phyloP scores from a whole-genome alignment of 2,329 filamentous ascomycete genomes.

The Hypomyces perniciosus region DNA sequence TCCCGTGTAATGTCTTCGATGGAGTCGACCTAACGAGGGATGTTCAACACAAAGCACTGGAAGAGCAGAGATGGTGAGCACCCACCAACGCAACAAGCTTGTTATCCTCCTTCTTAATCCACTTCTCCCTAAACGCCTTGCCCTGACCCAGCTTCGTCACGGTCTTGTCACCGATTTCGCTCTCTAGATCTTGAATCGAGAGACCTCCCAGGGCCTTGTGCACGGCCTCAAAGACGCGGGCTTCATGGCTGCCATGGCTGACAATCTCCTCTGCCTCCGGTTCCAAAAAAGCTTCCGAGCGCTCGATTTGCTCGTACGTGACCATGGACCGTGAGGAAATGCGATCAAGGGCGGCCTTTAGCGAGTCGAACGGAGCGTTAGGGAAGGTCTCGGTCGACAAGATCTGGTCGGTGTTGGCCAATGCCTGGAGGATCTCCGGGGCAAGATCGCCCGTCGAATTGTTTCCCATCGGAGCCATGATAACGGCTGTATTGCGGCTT shows the following conservation, averaged over 20 bases:
- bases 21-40: slow-evolving; percentile 48
- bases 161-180: slow-evolving; percentile 64
- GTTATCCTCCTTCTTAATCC: slow-evolving; percentile 60
- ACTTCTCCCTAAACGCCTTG: slow-evolving; percentile 82
- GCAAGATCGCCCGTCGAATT: slow-evolving; percentile 48
- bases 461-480: slow-evolving; percentile 10
- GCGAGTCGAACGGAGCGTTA: slow-evolving; percentile 54
- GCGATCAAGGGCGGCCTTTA: slow-evolving; percentile 86
- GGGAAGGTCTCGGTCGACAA: slow-evolving; percentile 67
- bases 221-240: slow-evolving; percentile 72
- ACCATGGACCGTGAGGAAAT: slow-evolving; percentile 82
- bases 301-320: slow-evolving; percentile 74
- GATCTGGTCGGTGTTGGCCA: slow-evolving; percentile 59
- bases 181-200: slow-evolving; percentile 68
- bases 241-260: slow-evolving; percentile 72
- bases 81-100: slow-evolving; percentile 48
- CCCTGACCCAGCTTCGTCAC: slow-evolving; percentile 82
- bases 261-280: slow-evolving; percentile 67
- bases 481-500: neutral
- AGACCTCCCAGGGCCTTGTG: slow-evolving; percentile 69
- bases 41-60: slow-evolving; percentile 1
- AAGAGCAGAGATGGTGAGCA: slow-evolving; percentile 3
- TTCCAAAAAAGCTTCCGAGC: slow-evolving; percentile 71
- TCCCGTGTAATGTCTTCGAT: slow-evolving; percentile 76
- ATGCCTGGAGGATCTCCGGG: slow-evolving; percentile 57